Base-by-base conservation (phyloP, 345 rosid species). In the Citrus medica region DNA sequence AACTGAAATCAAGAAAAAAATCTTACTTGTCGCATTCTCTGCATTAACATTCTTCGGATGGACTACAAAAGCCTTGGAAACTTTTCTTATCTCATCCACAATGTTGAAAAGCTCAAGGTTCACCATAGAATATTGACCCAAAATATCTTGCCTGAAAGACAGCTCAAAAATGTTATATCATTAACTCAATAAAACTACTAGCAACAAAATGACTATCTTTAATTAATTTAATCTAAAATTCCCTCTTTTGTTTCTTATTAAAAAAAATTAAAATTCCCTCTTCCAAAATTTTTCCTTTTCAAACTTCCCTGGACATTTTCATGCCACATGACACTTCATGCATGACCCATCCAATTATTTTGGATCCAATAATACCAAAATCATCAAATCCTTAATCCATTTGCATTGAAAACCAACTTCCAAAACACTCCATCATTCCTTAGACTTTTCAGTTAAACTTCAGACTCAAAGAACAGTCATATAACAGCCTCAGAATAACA, bases 71-170 rank as follows among this genome's bases (percentile, higher is more conserved):
- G 93, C 94, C 83, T 91, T 90, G 71, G 98, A 92, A 46, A 92
- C 99, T 81, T 84, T 86, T 86, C 85, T 89, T 19, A 93, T 87
- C 78, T 93, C 98, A 40, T 94, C 94, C 67, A 92, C 94, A 79
- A 92, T 92, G 89, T 89, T 97, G 83, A 88, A 94, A 67, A 94
- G 97, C 90, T 94, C 99, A 7, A 96, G 91, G 87, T 94, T 94
- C 30, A 96, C 88, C 99, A 92, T 96, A 0, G 97, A 92, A 83
- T 91, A 93, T 55, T 92, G 94, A 73, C 97, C 98, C 85, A 94
- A 69, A 73, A 94, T 88, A 84, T 94, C 97, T 84, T 94, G 94
- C 99, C 99, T 92, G 86, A 27, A 22, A 74, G 33, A 78, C 71
- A 71, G 70, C 35, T 28, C 27, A 74, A 16, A 21, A 16, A 14